Evolutionary conservation across 768 basidiomycete species (phyloP), one percentile per base, ranked within the genome.

Genomic region (Termitomyces sp.): DNA sequence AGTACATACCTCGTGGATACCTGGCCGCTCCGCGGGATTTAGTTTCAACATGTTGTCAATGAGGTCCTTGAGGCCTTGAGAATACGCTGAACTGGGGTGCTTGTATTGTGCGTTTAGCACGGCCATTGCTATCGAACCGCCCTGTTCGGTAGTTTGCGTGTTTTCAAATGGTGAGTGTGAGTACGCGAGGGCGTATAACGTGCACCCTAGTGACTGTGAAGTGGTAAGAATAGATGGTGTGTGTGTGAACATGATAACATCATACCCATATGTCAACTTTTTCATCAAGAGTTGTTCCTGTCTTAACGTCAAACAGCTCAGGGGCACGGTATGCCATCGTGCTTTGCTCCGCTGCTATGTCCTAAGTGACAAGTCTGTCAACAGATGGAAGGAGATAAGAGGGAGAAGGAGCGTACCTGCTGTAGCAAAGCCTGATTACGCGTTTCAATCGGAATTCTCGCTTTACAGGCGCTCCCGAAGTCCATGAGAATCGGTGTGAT

Each of bases 281-380:
- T 76, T 98, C 96, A 67, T 97, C 93, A 8, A 98, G 75, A 0
- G 79, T 85, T 44, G 83, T 78, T 24, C 92, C 93, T 5, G 95
- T 98, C 72, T 96, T 96, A 59, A 97, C 96, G 67, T 99, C 97
- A 71, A 98, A 99, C 22, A 99, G 79, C 70, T 99, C 97, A 0
- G 97, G 97, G 2, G 97, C 96, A 20, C 97, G 88, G 68, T 96
- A 99, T 0, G 97, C 92, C 97, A 99, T 98, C 13, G 95, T 94
- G 66, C 94, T 96, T 73, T 96, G 96, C 74, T 99, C 97, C 18
- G 94, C 94, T 3, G 97, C 97, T 64, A 96, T 87, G 72, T 99
- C 97, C 85, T 92, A 20, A 61, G n/a, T 32, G 40, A 32, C 35
- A 49, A n/a, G 11, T 28, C 46, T 57, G 28, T 51, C 56, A 62